Evolutionary conservation across 345 rosid species (phyloP).

Genomic region (Aurinia saxatilis): DNA sequence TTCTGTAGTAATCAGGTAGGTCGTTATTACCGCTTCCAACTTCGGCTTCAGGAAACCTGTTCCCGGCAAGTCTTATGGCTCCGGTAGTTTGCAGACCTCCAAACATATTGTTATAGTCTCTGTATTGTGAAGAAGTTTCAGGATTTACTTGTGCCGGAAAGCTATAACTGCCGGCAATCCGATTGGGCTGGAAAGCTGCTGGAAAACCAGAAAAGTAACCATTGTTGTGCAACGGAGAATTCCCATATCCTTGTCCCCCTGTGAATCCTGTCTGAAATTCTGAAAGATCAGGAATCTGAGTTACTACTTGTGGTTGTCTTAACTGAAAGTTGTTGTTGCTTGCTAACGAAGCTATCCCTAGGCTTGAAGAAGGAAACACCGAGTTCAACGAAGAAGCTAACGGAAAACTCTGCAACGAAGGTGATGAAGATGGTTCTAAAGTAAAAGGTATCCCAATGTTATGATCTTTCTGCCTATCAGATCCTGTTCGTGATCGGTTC

Average conservation of each 20-base stretch:
- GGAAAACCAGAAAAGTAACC: conserved; percentile 21
- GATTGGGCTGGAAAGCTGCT: conserved; percentile 15
- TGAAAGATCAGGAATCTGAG: conserved; percentile 11
- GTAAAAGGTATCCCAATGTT: conserved; percentile 10
- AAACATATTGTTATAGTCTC: conserved; percentile 13
- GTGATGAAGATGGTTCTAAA: neutral
- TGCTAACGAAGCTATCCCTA: conserved; percentile 1
- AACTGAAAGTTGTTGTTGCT: conserved; percentile 17
- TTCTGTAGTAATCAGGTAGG: conserved; percentile 13
- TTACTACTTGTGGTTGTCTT: conserved; percentile 12
- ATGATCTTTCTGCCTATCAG: conserved; percentile 8
- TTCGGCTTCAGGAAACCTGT: neutral
- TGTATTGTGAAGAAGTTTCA: conserved; percentile 10
- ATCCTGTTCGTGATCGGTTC: neutral
- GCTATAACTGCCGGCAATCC: neutral
- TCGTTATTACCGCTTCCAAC: neutral
- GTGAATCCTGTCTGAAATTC: conserved; percentile 11
- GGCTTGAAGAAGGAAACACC: conserved; percentile 12
- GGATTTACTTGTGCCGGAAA: conserved; percentile 7
- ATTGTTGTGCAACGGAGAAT: conserved; percentile 2
- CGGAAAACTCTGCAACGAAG: conserved; percentile 12
- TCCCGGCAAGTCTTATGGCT: conserved; percentile 7
- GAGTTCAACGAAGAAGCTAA: conserved; percentile 5
- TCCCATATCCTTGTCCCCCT: conserved; percentile 13
- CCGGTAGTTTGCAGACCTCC: conserved; percentile 15